These are phyloP conservation scores for Sambucus nigra DNA, from an alignment of 129 eudicot species.

Conservation along the genomic window DNA sequence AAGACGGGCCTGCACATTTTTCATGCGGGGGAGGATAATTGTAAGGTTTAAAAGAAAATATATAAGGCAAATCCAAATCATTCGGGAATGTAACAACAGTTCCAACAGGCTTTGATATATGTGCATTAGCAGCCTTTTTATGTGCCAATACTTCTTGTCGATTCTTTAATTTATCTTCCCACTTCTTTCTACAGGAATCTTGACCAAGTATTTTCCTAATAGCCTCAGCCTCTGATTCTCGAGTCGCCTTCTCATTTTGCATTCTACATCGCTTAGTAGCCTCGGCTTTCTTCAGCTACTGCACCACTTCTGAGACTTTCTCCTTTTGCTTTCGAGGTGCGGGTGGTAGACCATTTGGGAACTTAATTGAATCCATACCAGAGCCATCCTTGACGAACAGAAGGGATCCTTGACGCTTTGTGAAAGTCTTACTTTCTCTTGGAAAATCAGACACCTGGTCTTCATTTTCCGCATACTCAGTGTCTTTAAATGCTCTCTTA, in stretches of 20 bases:
- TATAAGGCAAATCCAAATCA: constrained; percentile 64
- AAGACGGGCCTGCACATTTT: constrained; percentile 85
- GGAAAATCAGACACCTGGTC: no score
- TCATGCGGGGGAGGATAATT: constrained; percentile 87
- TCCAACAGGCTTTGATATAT: constrained; percentile 75
- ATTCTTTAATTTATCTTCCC: constrained; percentile 85
- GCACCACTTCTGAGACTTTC: constrained; percentile 39
- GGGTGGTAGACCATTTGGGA: no score
- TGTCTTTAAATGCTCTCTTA: no score
- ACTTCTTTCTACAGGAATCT: constrained; percentile 80
- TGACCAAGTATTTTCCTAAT: no score
- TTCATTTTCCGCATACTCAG: no score
- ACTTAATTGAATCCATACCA: constrained; percentile 28
- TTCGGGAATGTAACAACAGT: constrained; percentile 70
- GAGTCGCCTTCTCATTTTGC: constrained; percentile 77
- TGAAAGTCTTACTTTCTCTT: no score
- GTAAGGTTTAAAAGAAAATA: constrained; percentile 51
- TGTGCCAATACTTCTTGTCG: constrained; percentile 89
- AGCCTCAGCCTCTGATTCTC: constrained; percentile 55
- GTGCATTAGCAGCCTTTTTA: constrained; percentile 48
- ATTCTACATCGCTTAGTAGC: constrained; percentile 61
- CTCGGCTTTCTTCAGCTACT: constrained; percentile 49
- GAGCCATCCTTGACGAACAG: constrained; percentile 28
- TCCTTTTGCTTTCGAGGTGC: constrained; percentile 85
- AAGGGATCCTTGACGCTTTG: no score